A percentile compares a stretch with the other conserved stretches of the same genome.
phyloP scores from a whole-genome alignment of 805 yeast genomes.

The Spathaspora passalidarum region DNA sequence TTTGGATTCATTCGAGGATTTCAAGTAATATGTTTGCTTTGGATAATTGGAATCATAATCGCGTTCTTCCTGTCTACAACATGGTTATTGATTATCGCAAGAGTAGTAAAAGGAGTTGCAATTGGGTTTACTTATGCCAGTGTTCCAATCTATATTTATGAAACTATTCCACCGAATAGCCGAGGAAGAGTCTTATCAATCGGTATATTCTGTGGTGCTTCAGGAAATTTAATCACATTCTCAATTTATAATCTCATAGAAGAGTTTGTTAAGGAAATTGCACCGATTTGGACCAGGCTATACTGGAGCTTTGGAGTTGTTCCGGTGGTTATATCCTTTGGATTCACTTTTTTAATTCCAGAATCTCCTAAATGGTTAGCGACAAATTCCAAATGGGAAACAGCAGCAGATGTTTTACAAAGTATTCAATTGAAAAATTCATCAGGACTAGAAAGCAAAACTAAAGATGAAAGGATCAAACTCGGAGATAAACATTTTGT shows the following conservation, averaged over 20 bases:
- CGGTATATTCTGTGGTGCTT: neutral
- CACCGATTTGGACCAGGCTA: slow-evolving; percentile 1
- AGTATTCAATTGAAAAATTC: slow-evolving; percentile 7
- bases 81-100: slow-evolving; percentile 23
- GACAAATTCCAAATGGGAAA: slow-evolving; percentile 29
- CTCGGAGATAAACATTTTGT: slow-evolving; percentile 20
- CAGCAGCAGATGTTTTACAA: slow-evolving; percentile 25
- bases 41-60: slow-evolving; percentile 28
- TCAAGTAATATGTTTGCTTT: slow-evolving; percentile 20
- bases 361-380: slow-evolving; percentile 32
- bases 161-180: slow-evolving; percentile 20
- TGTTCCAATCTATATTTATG: slow-evolving; percentile 31
- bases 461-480: slow-evolving; percentile 5
- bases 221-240: slow-evolving; percentile 4
- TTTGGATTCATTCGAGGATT: slow-evolving; percentile 25
- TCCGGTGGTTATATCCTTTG: slow-evolving; percentile 19
- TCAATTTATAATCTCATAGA: slow-evolving; percentile 1
- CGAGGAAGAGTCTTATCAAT: slow-evolving; percentile 23
- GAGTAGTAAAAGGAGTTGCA: slow-evolving; percentile 27
- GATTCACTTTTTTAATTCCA: slow-evolving; percentile 21
- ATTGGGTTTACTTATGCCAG: slow-evolving; percentile 30
- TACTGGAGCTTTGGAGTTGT: slow-evolving; percentile 18
- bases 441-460: slow-evolving; percentile 10
- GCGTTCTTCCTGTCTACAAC: slow-evolving; percentile 22
- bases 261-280: neutral